Base-by-base conservation (phyloP, 1,284 basidiomycete species). In the Rhodotorula sp. region DNA sequence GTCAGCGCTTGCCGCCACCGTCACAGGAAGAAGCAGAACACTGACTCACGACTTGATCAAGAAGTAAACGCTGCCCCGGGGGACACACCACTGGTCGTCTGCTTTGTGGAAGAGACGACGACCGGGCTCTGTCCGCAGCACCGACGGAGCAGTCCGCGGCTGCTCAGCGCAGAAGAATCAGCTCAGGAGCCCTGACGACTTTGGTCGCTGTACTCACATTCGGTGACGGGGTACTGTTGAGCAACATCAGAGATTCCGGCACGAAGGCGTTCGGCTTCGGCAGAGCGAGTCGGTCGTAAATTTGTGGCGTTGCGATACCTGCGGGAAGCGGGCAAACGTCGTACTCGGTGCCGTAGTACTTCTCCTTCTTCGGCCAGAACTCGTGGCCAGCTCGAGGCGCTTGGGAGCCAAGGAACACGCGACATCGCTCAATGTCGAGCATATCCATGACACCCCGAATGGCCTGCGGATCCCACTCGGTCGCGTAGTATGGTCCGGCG, bases 21-120 rank as follows among this genome's bases (percentile, higher is more conserved):
- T 43, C 39, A 15, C 10, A 12, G 12, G n/a, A 16, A 23, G 5
- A 59, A 47, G 21, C 39, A 46, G n/a, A 39, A 15, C 1, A n/a
- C 3, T 34, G 5, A 43, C 71, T 46, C 20, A 73, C 74, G 72
- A 67, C 7, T 62, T 62, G n/a, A 76, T 26, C 1, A 69, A 16
- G 62, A 75, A 60, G 59, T 62, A 75, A 20, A 65, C 62, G n/a
- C 56, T 57, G 58, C 67, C 62, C 34, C 62, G 58, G 61, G 94
- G 94, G 20, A 94, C 87, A 90, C 91, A 94, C 84, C 95, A 97
- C 67, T 85, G 87, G 81, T 97, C 93, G 80, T 97, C 94, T 79
- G 93, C 93, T 85, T 97, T 97, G 83, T 93, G 87, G 92, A 93
- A 97, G 15, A 97, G 82, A 23, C 88, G 85, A 3, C 89, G 90